Conservation (phyloP, 1,139 yeast species). For the Saccharomyces hybrid region DNA sequence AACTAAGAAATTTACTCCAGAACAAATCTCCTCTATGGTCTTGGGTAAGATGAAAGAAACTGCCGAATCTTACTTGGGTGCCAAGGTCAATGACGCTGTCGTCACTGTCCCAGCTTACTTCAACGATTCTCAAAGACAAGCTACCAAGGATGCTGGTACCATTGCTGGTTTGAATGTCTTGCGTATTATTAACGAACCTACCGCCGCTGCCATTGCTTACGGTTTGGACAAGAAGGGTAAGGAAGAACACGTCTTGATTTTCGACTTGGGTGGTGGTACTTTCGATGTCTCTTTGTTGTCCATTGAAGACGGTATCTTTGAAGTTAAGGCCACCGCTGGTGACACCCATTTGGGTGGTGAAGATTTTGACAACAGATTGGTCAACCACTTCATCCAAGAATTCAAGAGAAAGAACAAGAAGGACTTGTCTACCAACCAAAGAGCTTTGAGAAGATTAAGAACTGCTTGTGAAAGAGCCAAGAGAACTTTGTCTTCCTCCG, state of each 20-base stretch:
- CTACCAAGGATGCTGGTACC: constrained; percentile 98
- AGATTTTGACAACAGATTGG: constrained; percentile 78
- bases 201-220: constrained; percentile 98
- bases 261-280: constrained; percentile 99
- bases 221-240: constrained; percentile 88
- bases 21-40: constrained; percentile 95
- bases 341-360: constrained; percentile 70
- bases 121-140: constrained; percentile 98
- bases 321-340: constrained; percentile 99
- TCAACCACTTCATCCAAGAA: constrained; percentile 69
- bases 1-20: constrained; percentile 91
- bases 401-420: constrained; percentile 80
- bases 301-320: constrained; percentile 97
- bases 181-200: constrained; percentile 97
- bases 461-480: constrained; percentile 90
- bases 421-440: constrained; percentile 66
- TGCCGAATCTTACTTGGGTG: constrained; percentile 92
- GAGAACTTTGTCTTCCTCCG: constrained; percentile 80
- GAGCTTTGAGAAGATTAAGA: constrained; percentile 82
- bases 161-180: constrained; percentile 95
- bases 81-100: constrained; percentile 89
- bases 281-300: constrained; percentile 94
- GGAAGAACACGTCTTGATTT: constrained; percentile 87
- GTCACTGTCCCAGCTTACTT: constrained; percentile 97
- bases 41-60: constrained; percentile 97